phyloP scores from a whole-genome alignment of 768 basidiomycete genomes.

The Crepidotus variabilis region DNA sequence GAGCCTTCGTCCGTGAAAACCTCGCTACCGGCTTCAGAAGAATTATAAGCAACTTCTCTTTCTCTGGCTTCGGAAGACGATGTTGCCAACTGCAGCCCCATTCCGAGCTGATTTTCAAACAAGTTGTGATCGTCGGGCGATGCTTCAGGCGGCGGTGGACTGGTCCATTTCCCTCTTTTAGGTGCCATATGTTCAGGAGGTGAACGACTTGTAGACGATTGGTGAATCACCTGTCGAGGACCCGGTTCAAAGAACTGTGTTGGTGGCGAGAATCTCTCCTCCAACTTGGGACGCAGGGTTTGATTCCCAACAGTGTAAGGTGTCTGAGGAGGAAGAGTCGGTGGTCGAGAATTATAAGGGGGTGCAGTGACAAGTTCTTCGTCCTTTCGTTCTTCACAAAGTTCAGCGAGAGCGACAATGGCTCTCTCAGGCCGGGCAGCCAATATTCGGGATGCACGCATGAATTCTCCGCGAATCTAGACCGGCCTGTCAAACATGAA shows the following conservation, averaged over 20 bases:
- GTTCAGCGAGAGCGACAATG: conserved; percentile 76
- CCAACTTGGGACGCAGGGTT: conserved; percentile 47
- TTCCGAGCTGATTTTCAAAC: conserved; percentile 66
- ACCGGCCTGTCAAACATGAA: conserved; percentile 7
- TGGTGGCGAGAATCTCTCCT: conserved; percentile 54
- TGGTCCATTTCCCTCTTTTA: conserved; percentile 78
- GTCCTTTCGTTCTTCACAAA: conserved; percentile 86
- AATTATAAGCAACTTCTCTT: conserved; percentile 37
- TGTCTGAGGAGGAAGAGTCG: conserved; percentile 60
- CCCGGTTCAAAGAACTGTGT: conserved; percentile 44
- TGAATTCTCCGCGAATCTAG: conserved; percentile 97
- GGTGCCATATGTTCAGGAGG: conserved; percentile 81
- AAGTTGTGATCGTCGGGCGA: conserved; percentile 59
- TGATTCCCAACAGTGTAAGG: conserved; percentile 67
- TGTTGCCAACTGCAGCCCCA: conserved; percentile 66
- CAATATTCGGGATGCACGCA: conserved; percentile 89
- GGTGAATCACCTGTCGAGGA: conserved; percentile 23
- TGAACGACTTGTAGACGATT: conserved; percentile 32
- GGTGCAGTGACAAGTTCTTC: conserved; percentile 57
- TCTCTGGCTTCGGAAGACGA: conserved; percentile 59
- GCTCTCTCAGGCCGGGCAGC: conserved; percentile 77
- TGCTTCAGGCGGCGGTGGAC: conserved; percentile 78
- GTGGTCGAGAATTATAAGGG: conserved; percentile 32
- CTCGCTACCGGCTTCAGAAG: conserved; percentile 62
- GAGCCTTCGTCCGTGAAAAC: conserved; percentile 64